A percentile compares a stretch with the other conserved stretches of the same genome.
Evolutionary conservation across 2,329 filamentous ascomycete species (phyloP).

Genomic region (Sporothrix pallida): DNA sequence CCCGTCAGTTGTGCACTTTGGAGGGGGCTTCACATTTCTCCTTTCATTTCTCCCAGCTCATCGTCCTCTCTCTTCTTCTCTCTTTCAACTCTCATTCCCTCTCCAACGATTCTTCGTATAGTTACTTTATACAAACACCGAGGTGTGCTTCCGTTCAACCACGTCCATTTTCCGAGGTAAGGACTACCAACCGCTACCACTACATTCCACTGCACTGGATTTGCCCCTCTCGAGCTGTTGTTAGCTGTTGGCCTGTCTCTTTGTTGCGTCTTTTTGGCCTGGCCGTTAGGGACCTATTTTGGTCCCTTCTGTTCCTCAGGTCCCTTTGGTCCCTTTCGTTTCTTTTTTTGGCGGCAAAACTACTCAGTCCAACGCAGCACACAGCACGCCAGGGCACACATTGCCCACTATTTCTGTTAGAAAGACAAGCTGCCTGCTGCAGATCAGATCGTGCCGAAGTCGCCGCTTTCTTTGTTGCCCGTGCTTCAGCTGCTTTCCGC

Average conservation of each 20-base stretch:
- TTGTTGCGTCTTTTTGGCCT: neutral
- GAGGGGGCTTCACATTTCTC: neutral
- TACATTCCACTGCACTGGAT: neutral
- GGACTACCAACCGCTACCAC: neutral
- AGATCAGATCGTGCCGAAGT: slow-evolving; percentile 29
- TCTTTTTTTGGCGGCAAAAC: neutral
- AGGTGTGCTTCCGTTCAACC: too few relatives aligned
- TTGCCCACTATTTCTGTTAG: slow-evolving; percentile 14
- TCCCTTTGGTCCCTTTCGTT: neutral
- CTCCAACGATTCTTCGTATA: neutral
- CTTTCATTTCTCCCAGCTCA: neutral
- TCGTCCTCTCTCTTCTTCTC: neutral
- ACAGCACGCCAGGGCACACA: neutral
- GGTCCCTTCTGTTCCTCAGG: neutral
- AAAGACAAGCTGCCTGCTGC: slow-evolving; percentile 20
- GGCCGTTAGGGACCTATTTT: neutral
- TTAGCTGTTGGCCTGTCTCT: neutral
- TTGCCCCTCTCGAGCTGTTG: slow-evolving; percentile 9
- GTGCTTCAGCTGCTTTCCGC: neutral
- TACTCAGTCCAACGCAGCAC: slow-evolving; percentile 11
- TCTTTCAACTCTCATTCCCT: neutral
- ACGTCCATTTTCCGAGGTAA: slow-evolving; percentile 8
- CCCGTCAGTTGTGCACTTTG: neutral
- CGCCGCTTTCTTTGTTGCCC: neutral
- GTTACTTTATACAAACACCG: neutral